Conservation (phyloP, 805 yeast genomes). For the Gaillardinia entomophila region DNA sequence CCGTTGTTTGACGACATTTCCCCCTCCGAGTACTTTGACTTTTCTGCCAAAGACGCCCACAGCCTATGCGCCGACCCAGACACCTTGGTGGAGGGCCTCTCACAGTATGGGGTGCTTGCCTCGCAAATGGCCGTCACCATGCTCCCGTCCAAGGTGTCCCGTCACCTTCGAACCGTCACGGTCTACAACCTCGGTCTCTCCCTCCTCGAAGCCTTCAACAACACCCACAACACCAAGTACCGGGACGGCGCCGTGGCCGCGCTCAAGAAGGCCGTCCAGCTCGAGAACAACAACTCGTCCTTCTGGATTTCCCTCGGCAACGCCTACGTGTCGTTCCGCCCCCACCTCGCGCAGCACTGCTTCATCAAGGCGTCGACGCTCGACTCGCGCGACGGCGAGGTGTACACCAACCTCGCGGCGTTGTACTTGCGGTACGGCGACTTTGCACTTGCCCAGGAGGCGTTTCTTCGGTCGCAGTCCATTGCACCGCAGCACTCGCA, state of each 20-base stretch:
- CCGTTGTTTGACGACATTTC: conserved; percentile 7
- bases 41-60: background rate
- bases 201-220: conserved; percentile 32
- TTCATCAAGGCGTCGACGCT: conserved; percentile 75
- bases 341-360: conserved; percentile 86
- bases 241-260: conserved; percentile 50
- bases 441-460: conserved; percentile 62
- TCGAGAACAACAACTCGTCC: conserved; percentile 63
- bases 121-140: conserved; percentile 39
- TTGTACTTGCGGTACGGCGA: conserved; percentile 69
- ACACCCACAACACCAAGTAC: conserved; percentile 6
- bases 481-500: conserved; percentile 68
- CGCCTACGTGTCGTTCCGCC: conserved; percentile 57
- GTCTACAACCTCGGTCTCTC: conserved; percentile 71
- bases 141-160: conserved; percentile 33
- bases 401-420: conserved; percentile 81
- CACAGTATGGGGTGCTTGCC: conserved; percentile 38
- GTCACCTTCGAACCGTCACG: conserved; percentile 47
- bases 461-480: conserved; percentile 70
- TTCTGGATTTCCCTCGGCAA: conserved; percentile 85
- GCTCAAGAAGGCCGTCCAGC: conserved; percentile 62
- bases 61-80: background rate
- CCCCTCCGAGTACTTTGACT: background rate
- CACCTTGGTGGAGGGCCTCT: conserved; percentile 31
- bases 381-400: conserved; percentile 57